Evolutionary conservation across 2,329 filamentous ascomycete genomes (phyloP).

Genomic region (Sporothrix sp.): DNA sequence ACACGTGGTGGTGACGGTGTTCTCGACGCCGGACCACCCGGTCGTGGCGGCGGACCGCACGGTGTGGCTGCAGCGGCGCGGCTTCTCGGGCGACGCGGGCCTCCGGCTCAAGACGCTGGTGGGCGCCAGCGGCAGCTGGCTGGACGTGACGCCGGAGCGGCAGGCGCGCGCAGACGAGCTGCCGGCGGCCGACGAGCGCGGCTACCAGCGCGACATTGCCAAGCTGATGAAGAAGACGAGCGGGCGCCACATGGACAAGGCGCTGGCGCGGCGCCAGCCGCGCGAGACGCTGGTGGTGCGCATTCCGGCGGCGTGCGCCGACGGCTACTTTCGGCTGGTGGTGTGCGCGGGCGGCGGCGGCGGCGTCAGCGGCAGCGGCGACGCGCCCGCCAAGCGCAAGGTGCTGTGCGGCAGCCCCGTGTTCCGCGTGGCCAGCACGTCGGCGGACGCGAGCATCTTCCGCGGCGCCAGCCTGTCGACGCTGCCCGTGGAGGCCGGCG

Average conservation of each 20-base stretch:
- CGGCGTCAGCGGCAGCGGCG: too few species aligned
- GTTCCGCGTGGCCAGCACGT: constrained; percentile 59
- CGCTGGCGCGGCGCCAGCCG: constrained; percentile 36
- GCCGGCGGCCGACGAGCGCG: constrained; percentile 48
- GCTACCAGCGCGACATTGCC: constrained; percentile 57
- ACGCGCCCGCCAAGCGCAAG: constrained; percentile 46
- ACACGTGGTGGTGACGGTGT: constrained; percentile 53
- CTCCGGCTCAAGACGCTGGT: constrained; percentile 57
- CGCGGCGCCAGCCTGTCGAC: constrained; percentile 55
- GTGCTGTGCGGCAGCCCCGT: constrained; percentile 56
- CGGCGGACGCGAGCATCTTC: constrained; percentile 48
- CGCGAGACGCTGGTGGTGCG: constrained; percentile 56
- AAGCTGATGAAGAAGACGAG: constrained; percentile 47
- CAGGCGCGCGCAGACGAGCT: constrained; percentile 40
- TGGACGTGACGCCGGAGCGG: constrained; percentile 55
- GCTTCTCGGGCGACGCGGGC: constrained; percentile 58
- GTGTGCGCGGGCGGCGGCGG: constrained; percentile 40
- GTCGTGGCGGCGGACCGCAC: constrained; percentile 45
- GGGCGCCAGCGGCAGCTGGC: constrained; percentile 49
- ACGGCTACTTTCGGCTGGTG: constrained; percentile 61
- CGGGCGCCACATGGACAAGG: constrained; percentile 31
- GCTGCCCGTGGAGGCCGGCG: constrained; percentile 55
- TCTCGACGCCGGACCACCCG: constrained; percentile 42
- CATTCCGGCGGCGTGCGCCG: constrained; percentile 51
- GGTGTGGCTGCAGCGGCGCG: constrained; percentile 59